Conservation (phyloP, 108 stramenopile genomes). For the Cyclotella kingstonii region DNA sequence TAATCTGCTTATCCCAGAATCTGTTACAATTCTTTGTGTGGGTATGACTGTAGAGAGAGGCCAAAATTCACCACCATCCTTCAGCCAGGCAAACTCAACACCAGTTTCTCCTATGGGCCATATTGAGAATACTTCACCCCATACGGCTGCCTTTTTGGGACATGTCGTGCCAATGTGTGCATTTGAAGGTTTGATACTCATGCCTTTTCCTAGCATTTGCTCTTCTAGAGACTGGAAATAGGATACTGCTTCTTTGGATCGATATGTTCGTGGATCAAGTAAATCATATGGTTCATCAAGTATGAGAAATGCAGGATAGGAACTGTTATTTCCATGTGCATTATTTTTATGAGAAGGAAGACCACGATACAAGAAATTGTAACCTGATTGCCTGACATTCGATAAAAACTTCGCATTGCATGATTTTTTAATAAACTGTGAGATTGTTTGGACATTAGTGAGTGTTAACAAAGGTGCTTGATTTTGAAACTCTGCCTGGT, state of each 20-base stretch:
- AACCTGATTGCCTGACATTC: conserved; percentile 19
- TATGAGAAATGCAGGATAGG: conserved; percentile 13
- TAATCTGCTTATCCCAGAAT: conserved; percentile 12
- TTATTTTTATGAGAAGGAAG: conserved; percentile 6
- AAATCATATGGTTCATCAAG: conserved; percentile 41
- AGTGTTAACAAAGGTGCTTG: background rate
- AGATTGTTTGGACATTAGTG: conserved; percentile 11
- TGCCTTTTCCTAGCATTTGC: conserved; percentile 24
- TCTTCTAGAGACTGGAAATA: conserved; percentile 44
- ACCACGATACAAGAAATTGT: conserved; percentile 47
- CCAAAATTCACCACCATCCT: conserved; percentile 43
- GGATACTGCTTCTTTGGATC: conserved; percentile 32
- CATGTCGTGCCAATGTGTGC: conserved; percentile 43
- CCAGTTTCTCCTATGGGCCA: conserved; percentile 48
- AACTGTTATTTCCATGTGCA: conserved; percentile 3
- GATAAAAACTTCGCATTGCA: conserved; percentile 24
- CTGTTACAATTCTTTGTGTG: background rate
- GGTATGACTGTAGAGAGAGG: too few species aligned
- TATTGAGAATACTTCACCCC: conserved; percentile 45
- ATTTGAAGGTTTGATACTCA: conserved; percentile 41
- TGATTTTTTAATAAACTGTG: conserved; percentile 23
- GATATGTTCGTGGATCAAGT: conserved; percentile 38
- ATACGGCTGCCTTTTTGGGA: conserved; percentile 32
- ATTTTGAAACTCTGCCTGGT: background rate
- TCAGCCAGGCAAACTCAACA: conserved; percentile 45